Evolutionary conservation across 495 filamentous ascomycete species (phyloP).

Genomic region (Rhypophila decipiens): DNA sequence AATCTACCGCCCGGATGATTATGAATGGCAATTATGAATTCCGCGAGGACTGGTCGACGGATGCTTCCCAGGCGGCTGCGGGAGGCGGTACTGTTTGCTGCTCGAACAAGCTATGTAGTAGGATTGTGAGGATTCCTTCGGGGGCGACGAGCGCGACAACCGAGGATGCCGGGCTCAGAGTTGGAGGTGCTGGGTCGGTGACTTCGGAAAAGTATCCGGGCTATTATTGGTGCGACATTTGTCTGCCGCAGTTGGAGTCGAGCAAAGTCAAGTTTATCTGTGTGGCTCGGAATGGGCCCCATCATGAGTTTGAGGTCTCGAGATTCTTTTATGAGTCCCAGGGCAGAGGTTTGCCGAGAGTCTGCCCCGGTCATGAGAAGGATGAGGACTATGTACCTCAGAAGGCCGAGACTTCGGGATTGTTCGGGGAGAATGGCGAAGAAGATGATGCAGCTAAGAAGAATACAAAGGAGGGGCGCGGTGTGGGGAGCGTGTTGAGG

Average conservation of each 20-base stretch:
- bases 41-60: slow-evolving; percentile 16
- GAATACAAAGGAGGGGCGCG: no score
- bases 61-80: neutral
- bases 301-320: slow-evolving; percentile 18
- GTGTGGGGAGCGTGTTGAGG: no score
- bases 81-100: slow-evolving; percentile 19
- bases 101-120: slow-evolving; percentile 33
- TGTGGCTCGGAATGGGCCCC: neutral
- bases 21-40: slow-evolving; percentile 15
- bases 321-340: slow-evolving; percentile 25
- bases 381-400: neutral
- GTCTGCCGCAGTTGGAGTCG: slow-evolving; percentile 23
- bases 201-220: slow-evolving; percentile 15
- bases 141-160: neutral
- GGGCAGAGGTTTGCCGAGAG: slow-evolving; percentile 6
- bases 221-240: slow-evolving; percentile 22
- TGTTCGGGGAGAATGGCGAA: neutral
- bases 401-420: neutral
- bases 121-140: slow-evolving; percentile 15
- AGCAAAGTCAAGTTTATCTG: slow-evolving; percentile 11
- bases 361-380: neutral
- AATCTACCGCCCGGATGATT: slow-evolving; percentile 20
- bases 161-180: no score
- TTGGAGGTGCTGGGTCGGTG: no score
- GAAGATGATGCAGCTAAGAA: no score